Conservation (phyloP, 108 stramenopile genomes). For the Conticribra guillardii region DNA sequence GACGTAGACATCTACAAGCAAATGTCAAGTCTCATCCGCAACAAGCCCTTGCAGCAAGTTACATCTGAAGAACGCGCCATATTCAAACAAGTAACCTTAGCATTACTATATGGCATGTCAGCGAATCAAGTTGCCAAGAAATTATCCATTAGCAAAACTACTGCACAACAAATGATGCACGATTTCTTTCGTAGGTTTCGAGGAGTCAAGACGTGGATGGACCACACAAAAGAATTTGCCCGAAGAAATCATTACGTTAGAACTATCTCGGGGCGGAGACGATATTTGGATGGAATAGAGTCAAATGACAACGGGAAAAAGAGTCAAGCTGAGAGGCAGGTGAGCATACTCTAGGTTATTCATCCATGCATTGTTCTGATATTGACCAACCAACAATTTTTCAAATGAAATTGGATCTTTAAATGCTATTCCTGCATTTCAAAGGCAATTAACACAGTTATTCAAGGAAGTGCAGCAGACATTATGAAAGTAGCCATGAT, state of each 20-base stretch:
- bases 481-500: constrained; percentile 72
- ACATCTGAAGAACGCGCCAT: constrained; percentile 47
- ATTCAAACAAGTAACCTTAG: constrained; percentile 66
- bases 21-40: constrained; percentile 51
- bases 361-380: not conserved
- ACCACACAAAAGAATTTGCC: constrained; percentile 33
- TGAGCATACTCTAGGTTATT: not conserved
- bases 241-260: constrained; percentile 20
- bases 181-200: constrained; percentile 60
- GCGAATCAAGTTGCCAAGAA: constrained; percentile 55
- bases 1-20: constrained; percentile 61
- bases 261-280: constrained; percentile 50
- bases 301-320: constrained; percentile 39
- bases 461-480: constrained; percentile 69
- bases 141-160: constrained; percentile 39
- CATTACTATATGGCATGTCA: constrained; percentile 65
- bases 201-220: constrained; percentile 50
- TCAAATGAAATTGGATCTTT: not conserved
- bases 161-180: constrained; percentile 37
- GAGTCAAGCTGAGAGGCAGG: constrained; percentile 66
- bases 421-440: not conserved
- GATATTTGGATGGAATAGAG: constrained; percentile 52
- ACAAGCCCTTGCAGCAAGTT: constrained; percentile 39
- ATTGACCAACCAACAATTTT: too few relatives aligned
- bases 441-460: constrained; percentile 65